These are phyloP conservation scores for Alternaria viburni DNA, from an alignment of 2,329 filamentous ascomycete species.

Conservation along the genomic window DNA sequence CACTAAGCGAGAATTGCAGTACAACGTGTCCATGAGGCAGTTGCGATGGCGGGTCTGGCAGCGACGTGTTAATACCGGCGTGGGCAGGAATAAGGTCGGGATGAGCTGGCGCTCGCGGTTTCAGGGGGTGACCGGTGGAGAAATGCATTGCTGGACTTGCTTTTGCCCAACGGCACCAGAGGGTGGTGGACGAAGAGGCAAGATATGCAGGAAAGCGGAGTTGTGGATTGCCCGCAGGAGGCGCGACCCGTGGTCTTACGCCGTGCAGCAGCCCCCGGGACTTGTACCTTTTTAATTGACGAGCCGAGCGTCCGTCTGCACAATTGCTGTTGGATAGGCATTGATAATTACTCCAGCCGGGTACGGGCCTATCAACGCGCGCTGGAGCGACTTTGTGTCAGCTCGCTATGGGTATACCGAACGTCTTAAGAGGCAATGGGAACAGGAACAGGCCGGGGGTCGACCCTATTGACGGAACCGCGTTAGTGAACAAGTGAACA, in stretches of 20 bases:
- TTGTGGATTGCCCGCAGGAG: conserved; percentile 2
- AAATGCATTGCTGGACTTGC: too few species aligned
- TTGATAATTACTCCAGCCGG: not conserved
- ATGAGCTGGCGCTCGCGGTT: not conserved
- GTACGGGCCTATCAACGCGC: not conserved
- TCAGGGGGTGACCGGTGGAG: not conserved
- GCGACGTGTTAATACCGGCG: not conserved
- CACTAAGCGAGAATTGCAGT: not conserved
- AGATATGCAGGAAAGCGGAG: conserved; percentile 10
- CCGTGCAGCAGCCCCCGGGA: not conserved
- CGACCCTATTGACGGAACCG: not conserved
- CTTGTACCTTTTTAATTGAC: not conserved
- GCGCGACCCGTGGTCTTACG: conserved; percentile 7
- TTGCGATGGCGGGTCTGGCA: not conserved
- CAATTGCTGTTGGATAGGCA: not conserved
- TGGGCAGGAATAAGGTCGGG: not conserved
- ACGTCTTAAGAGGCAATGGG: not conserved
- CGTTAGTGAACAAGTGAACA: conserved; percentile 15
- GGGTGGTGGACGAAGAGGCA: not conserved
- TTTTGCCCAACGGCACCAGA: not conserved
- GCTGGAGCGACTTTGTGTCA: not conserved
- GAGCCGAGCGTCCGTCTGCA: not conserved
- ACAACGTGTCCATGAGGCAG: not conserved
- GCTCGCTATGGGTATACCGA: not conserved
- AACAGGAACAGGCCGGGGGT: not conserved